Percentiles rank a stretch among this genome's conserved stretches.
Conservation (phyloP, 805 yeast genomes). For the Candida ulmi region DNA sequence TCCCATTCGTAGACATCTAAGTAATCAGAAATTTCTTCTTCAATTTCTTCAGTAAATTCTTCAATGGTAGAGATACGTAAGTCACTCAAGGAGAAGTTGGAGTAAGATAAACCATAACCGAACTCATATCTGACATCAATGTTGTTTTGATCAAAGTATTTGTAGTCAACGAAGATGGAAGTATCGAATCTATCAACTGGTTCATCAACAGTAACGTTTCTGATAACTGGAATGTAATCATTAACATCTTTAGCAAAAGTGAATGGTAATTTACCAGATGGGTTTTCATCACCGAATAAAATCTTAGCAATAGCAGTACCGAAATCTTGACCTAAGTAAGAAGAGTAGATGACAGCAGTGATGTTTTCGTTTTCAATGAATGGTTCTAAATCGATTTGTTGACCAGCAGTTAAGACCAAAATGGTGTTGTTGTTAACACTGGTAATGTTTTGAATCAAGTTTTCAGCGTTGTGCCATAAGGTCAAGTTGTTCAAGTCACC, state of each 20-base stretch:
- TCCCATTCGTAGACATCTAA: slow-evolving; percentile 30
- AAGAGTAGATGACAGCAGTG: slow-evolving; percentile 46
- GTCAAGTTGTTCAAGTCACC: slow-evolving; percentile 51
- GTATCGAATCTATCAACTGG: slow-evolving; percentile 24
- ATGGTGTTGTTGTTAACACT: slow-evolving; percentile 44
- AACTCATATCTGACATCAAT: slow-evolving; percentile 51
- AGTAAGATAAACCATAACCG: slow-evolving; percentile 55
- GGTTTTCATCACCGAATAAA: slow-evolving; percentile 49
- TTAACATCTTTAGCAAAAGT: slow-evolving; percentile 45
- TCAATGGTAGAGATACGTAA: slow-evolving; percentile 32
- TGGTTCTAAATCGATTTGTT: slow-evolving; percentile 48
- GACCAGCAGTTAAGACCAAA: slow-evolving; percentile 49
- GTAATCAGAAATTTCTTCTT: slow-evolving; percentile 35
- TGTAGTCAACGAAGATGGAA: slow-evolving; percentile 43
- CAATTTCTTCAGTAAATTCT: slow-evolving; percentile 32
- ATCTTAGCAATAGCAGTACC: slow-evolving; percentile 52
- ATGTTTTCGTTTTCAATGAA: slow-evolving; percentile 50
- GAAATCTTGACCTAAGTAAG: slow-evolving; percentile 46
- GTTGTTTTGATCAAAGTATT: slow-evolving; percentile 46
- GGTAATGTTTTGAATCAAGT: slow-evolving; percentile 40
- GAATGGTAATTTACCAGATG: slow-evolving; percentile 55
- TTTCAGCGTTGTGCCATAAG: slow-evolving; percentile 51
- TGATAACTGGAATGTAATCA: slow-evolving; percentile 40
- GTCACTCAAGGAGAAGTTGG: slow-evolving; percentile 28
- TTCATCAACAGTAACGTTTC: slow-evolving; percentile 24